These are phyloP conservation scores for Scleromitrula shiraiana DNA, from an alignment of 2,329 filamentous ascomycete species.

Conservation along the genomic window DNA sequence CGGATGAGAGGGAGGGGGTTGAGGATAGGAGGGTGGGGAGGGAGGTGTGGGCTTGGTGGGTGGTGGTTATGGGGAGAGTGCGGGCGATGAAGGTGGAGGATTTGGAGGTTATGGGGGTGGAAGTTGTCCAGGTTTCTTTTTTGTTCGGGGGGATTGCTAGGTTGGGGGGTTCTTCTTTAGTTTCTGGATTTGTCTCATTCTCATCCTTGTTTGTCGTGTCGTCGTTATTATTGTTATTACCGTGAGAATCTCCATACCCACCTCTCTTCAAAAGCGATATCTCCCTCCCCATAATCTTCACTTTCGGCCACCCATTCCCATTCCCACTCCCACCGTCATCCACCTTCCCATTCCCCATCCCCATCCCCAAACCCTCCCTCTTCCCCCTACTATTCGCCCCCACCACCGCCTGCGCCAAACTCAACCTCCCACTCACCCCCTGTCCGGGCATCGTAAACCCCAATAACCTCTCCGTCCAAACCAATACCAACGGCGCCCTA, in stretches of 20 bases:
- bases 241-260: conserved; percentile 44
- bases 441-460: conserved; percentile 81
- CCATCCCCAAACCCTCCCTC: conserved; percentile 25
- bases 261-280: conserved; percentile 69
- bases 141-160: too few relatives aligned
- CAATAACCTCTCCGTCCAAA: conserved; percentile 66
- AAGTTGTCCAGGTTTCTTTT: conserved; percentile 39
- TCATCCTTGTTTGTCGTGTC: not conserved
- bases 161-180: not conserved
- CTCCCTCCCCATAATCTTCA: conserved; percentile 65
- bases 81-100: conserved; percentile 51
- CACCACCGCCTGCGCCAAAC: conserved; percentile 75
- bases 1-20: conserved; percentile 43
- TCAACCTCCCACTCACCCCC: conserved; percentile 73
- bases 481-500: conserved; percentile 72
- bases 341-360: conserved; percentile 5
- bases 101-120: conserved; percentile 43
- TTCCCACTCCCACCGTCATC: conserved; percentile 4
- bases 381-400: conserved; percentile 72
- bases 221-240: conserved; percentile 2
- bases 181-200: not conserved
- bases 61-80: conserved; percentile 35
- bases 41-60: conserved; percentile 35
- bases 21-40: conserved; percentile 41
- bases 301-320: conserved; percentile 46